A percentile compares a stretch with the other conserved stretches of the same genome.
phyloP scores from a whole-genome alignment of 2,329 filamentous ascomycete species.

The Talaromyces rugulosus region DNA sequence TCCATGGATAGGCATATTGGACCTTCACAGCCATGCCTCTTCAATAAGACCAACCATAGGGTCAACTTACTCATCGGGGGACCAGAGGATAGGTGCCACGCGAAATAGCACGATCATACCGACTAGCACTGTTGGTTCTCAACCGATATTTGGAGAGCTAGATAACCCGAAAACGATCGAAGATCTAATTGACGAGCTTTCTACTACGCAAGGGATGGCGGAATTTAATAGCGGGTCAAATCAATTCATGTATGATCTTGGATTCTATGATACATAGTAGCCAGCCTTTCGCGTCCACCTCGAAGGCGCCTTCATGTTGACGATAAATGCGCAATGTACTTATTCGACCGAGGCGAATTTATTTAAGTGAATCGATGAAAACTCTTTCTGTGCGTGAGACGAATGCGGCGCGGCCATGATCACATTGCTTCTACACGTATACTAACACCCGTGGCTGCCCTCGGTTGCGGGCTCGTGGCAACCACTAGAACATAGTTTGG shows the following conservation, averaged over 20 bases:
- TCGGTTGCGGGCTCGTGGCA: slow-evolving; percentile 22
- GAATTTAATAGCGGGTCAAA: not conserved
- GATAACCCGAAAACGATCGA: not conserved
- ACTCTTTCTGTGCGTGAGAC: not conserved
- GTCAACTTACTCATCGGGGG: not conserved
- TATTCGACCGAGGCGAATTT: not conserved
- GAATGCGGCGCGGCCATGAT: not conserved
- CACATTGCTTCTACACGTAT: not conserved
- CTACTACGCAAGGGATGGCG: not conserved
- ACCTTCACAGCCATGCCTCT: not conserved
- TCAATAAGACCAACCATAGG: not conserved
- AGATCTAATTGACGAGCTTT: not conserved
- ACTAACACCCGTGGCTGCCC: slow-evolving; percentile 22
- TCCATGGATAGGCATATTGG: not conserved
- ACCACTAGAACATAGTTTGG: slow-evolving; percentile 26
- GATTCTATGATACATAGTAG: not conserved
- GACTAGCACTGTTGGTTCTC: not conserved
- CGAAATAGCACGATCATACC: not conserved
- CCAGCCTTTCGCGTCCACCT: not conserved
- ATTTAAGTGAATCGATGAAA: not conserved
- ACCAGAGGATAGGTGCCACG: not conserved
- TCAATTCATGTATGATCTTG: not conserved
- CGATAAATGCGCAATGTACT: not conserved
- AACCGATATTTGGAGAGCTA: not conserved
- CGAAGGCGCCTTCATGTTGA: not conserved